Evolutionary conservation across 768 basidiomycete species (phyloP), one percentile per base, ranked within the genome.

Genomic region (Rhodotorula graminis): DNA sequence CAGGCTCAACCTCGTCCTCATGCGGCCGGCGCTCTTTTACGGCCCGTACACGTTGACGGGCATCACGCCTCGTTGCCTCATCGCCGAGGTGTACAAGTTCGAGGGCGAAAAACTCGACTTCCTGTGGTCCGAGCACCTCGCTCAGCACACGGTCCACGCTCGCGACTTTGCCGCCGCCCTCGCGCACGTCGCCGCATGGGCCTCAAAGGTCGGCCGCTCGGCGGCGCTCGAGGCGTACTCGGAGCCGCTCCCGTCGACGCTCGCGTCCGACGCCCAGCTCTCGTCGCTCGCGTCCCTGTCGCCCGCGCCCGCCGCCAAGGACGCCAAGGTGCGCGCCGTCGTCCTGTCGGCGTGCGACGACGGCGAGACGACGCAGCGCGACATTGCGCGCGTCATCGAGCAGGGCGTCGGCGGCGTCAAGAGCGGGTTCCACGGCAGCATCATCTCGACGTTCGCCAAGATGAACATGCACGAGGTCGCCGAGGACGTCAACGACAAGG

Each of bases 401-500:
- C 4, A 37, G 37, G 63, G 72, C 23, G 67, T 61, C 3, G 60
- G 76, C 21, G 75, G 72, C 12, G 71, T 78, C 42, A 69, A 72
- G 58, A 70, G 65, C 7, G 77, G 75, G 27, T 78, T 69, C 61
- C 73, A 70, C 31, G 72, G 75, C 0, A 29, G 61, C 57, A 61
- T 77, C 62, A 68, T 75, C 27, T 64, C 61, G 25, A 55, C 68
- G 7, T 74, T 78, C 19, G 77, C 77, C 21, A 71, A 72, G 65
- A 16, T 78, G 52, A 76, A 78, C 57, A 58, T 78, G 57, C 19
- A 18, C 7, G 75, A 76, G 9, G 75, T 76, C 15, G 53, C 65
- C 21, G 75, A 74, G 63, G 71, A 73, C 56, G 77, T 67, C 12
- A 75, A 78, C 63, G 77, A 76, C 25, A 71, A 72, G 63, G 73